A percentile compares a stretch with the other conserved stretches of the same genome.
Evolutionary conservation across 1,284 basidiomycete genomes (phyloP).

Genomic region (Puccinia horiana): DNA sequence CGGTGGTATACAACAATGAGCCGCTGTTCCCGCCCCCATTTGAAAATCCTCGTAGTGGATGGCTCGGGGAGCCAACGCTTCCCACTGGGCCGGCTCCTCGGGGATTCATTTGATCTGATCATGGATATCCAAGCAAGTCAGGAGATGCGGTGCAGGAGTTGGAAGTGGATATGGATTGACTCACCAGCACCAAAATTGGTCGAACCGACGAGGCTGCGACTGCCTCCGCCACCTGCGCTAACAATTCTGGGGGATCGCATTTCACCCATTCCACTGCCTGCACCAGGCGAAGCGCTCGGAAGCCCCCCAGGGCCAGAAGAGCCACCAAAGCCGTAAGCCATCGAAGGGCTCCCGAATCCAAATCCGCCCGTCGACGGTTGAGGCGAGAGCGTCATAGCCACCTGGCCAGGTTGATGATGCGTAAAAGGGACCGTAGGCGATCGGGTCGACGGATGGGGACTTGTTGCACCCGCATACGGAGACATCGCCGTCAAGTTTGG

Average conservation of each 20-base stretch:
- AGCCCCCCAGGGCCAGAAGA: background rate
- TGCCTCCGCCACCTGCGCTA: background rate
- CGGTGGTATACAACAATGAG: constrained; percentile 23
- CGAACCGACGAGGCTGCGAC: constrained; percentile 13
- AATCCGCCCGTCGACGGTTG: constrained; percentile 29
- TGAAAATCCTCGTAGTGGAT: constrained; percentile 11
- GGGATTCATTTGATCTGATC: constrained; percentile 1
- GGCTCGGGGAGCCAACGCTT: background rate
- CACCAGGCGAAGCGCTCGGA: constrained; percentile 3
- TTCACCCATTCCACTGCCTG: background rate
- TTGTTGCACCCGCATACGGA: constrained; percentile 32
- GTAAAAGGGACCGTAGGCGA: constrained; percentile 43
- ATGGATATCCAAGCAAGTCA: background rate
- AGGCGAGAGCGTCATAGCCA: constrained; percentile 47
- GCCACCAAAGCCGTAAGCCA: constrained; percentile 42
- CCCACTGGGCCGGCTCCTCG: background rate
- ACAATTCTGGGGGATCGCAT: constrained; percentile 36
- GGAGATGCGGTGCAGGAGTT: no score
- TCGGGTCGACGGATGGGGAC: constrained; percentile 33
- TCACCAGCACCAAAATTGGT: constrained; percentile 23
- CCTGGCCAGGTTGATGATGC: constrained; percentile 34
- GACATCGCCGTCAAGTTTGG: constrained; percentile 29
- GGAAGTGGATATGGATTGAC: background rate
- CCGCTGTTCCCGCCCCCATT: constrained; percentile 26
- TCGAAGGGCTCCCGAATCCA: constrained; percentile 48